Conservation (phyloP, 495 filamentous ascomycete species). For the Melanomma pulvis-pyrius region DNA sequence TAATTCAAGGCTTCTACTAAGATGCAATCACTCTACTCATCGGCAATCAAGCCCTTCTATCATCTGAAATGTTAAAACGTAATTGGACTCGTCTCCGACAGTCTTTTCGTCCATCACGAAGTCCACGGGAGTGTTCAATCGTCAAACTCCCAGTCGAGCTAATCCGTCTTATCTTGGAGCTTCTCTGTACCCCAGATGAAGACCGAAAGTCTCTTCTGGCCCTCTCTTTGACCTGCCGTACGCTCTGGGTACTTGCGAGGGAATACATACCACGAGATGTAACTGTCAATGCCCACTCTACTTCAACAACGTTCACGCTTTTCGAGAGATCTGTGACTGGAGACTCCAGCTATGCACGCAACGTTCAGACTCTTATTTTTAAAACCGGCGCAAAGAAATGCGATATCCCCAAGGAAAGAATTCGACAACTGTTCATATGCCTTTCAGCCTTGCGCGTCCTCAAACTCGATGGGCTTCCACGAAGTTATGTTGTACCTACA, state of each 20-base stretch:
- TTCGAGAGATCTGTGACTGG: not conserved
- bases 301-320: not conserved
- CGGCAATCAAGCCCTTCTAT: too few species aligned
- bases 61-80: not conserved
- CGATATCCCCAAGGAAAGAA: not conserved
- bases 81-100: constrained; percentile 1
- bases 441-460: not conserved
- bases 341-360: constrained; percentile 5
- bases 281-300: not conserved
- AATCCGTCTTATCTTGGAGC: not conserved
- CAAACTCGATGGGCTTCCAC: not conserved
- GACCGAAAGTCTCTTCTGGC: not conserved
- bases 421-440: not conserved
- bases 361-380: not conserved
- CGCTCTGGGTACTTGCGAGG: not conserved
- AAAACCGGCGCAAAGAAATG: not conserved
- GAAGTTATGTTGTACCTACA: not conserved
- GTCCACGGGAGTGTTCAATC: not conserved
- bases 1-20: too few species aligned
- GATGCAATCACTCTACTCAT: too few species aligned
- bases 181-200: not conserved
- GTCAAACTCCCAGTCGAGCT: not conserved
- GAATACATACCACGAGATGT: not conserved
- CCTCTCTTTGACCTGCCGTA: constrained; percentile 7
- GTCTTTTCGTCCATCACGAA: not conserved